Evolutionary conservation across 257 asterid species (phyloP), one percentile per base, ranked within the genome.

Genomic region (Parsonsia alboflavescens): DNA sequence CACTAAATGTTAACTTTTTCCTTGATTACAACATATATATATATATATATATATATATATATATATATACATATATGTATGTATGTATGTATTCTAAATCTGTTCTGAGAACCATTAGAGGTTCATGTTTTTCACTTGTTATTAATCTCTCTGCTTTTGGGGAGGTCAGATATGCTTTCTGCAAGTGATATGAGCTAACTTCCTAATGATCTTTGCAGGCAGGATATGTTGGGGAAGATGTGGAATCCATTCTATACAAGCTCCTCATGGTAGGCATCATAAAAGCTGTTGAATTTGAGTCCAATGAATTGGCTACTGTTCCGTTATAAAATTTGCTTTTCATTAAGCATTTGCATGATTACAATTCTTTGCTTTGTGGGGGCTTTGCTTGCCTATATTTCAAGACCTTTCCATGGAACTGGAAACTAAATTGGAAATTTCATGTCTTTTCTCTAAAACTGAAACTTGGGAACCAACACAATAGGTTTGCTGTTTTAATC

Each of bases 181-280:
- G n/a, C n/a, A 33, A 49, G 30, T 10, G 39, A 6, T 56, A 42
- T 6, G 7, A 22, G 28, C n/a, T 62, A 26, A 61, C 46, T 45
- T 39, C 21, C 70, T 48, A 66, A 79, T 59, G 13, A 58, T 71
- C 22, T 83, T 74, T 84, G 77, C 97, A 94, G 99, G 99, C 99
- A 65, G 99, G 99, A 68, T 95, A 95, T 85, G 99, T 95, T 70
- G 99, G 99, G 78, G 99, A 95, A 81, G 99, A 95, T 83, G 99
- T 95, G 12, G 99, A 95, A 79, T 95, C 99, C 82, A 95, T 95
- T 76, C 87, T 95, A 77, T 92, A 95, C 84, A 95, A 95, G 89
- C 96, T 95, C 73, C 96, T 95, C 71, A 82, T 83, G 78, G 99
- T 95, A 77, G 85, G 88, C 59, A 24, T 49, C 52, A 59, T 72